Evolutionary conservation across 2,329 filamentous ascomycete species (phyloP).

Genomic region (Fusarium liriodendri): DNA sequence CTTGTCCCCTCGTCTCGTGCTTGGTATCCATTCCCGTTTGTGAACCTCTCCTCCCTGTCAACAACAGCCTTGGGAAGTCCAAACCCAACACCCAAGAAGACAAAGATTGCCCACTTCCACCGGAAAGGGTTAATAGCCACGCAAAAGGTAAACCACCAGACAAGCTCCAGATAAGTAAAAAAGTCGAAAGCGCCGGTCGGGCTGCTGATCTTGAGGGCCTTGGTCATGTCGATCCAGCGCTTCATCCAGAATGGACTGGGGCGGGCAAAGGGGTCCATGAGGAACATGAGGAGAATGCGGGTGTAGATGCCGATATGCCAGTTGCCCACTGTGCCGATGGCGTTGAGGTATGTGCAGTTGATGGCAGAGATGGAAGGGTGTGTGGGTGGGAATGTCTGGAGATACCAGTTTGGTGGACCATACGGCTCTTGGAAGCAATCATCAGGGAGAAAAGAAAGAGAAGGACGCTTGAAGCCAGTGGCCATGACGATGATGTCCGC

Average conservation of each 20-base stretch:
- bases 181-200: conserved; percentile 87
- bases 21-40: conserved; percentile 30
- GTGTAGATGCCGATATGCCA: conserved; percentile 94
- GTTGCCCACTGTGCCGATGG: conserved; percentile 81
- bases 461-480: conserved; percentile 82
- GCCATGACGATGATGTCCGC: conserved; percentile 86
- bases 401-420: conserved; percentile 85
- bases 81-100: conserved; percentile 80
- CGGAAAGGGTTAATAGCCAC: conserved; percentile 85
- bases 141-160: conserved; percentile 88
- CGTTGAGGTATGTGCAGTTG: conserved; percentile 86
- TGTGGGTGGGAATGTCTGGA: conserved; percentile 83
- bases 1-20: conserved; percentile 31
- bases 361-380: conserved; percentile 82
- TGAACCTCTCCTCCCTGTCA: conserved; percentile 70
- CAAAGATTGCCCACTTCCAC: conserved; percentile 91
- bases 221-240: conserved; percentile 88
- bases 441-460: conserved; percentile 77
- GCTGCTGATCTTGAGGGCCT: conserved; percentile 73
- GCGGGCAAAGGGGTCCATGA: conserved; percentile 80
- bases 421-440: conserved; percentile 81
- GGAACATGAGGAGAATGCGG: conserved; percentile 85
- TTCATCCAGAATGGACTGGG: conserved; percentile 82
- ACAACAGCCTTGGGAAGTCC: conserved; percentile 75
- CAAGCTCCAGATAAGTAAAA: conserved; percentile 85